phyloP scores from a whole-genome alignment of 2,329 filamentous ascomycete species.

The Penicillium freii region DNA sequence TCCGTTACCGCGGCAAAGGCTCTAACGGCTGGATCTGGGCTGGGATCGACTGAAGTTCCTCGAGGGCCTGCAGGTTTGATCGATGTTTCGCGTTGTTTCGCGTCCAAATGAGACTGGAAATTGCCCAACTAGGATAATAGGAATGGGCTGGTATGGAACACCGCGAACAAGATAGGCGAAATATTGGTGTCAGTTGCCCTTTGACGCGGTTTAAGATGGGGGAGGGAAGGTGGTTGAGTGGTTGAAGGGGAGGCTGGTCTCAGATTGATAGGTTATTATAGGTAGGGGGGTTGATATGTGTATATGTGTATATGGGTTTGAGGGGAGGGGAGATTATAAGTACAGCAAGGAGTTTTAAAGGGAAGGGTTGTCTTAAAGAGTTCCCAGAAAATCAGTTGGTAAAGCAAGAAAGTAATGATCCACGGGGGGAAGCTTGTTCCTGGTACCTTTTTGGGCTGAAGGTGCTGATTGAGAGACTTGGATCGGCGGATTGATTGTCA shows the following conservation, averaged over 20 bases:
- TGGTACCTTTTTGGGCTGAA: slow-evolving; percentile 13
- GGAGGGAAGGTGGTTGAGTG: no score
- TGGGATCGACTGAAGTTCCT: slow-evolving; percentile 15
- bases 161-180: slow-evolving; percentile 1
- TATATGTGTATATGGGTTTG: background rate
- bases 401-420: slow-evolving; percentile 10
- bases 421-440: slow-evolving; percentile 22
- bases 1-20: slow-evolving; percentile 35
- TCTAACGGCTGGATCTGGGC: slow-evolving; percentile 9
- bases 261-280: slow-evolving; percentile 19
- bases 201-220: slow-evolving; percentile 7
- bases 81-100: slow-evolving; percentile 13
- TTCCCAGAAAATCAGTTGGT: slow-evolving; percentile 1
- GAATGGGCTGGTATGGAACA: slow-evolving; percentile 18
- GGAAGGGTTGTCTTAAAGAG: slow-evolving; percentile 16
- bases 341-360: slow-evolving; percentile 12
- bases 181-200: slow-evolving; percentile 13
- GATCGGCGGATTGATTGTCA: slow-evolving; percentile 22
- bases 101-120: slow-evolving; percentile 2
- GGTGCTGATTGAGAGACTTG: slow-evolving; percentile 1
- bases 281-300: slow-evolving; percentile 6
- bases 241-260: slow-evolving; percentile 21
- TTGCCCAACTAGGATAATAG: slow-evolving; percentile 5
- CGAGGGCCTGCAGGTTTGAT: slow-evolving; percentile 12
- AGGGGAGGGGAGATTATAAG: slow-evolving; percentile 16